A percentile compares a stretch with the other conserved stretches of the same genome.
These are phyloP conservation scores for Gossypium thurberi DNA, from an alignment of 345 rosid species.

Conservation along the genomic window DNA sequence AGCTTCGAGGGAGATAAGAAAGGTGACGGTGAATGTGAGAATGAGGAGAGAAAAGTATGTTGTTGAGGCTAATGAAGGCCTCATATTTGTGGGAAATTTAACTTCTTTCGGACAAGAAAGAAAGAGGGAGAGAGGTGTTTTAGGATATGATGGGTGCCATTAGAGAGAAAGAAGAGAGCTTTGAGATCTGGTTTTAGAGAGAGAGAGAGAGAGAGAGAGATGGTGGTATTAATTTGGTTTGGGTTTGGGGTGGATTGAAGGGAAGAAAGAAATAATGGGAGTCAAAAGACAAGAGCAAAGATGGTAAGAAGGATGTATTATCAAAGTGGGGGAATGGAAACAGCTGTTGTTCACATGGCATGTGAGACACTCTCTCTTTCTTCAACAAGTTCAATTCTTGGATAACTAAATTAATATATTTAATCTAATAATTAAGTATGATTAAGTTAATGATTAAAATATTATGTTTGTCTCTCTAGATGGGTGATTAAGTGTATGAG, in stretches of 20 bases:
- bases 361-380: constrained; percentile 36
- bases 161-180: constrained; percentile 12
- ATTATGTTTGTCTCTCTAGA: no score
- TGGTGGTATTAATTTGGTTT: background rate
- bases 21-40: constrained; percentile 17
- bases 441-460: no score
- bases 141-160: constrained; percentile 46
- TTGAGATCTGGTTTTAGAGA: constrained; percentile 19
- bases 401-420: no score
- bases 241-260: background rate
- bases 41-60: constrained; percentile 20
- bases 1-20: constrained; percentile 25
- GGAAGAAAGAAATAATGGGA: constrained; percentile 12
- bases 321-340: constrained; percentile 53
- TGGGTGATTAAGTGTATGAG: no score
- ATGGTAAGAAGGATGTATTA: constrained; percentile 49
- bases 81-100: constrained; percentile 17
- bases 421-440: no score
- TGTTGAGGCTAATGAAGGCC: constrained; percentile 11
- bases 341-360: constrained; percentile 95
- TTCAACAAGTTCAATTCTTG: background rate
- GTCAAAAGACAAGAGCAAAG: constrained; percentile 34
- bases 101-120: background rate
- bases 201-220: constrained; percentile 2
- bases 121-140: constrained; percentile 8